These are phyloP conservation scores for Alternaria gaisen DNA, from an alignment of 2,329 filamentous ascomycete species.

Conservation along the genomic window DNA sequence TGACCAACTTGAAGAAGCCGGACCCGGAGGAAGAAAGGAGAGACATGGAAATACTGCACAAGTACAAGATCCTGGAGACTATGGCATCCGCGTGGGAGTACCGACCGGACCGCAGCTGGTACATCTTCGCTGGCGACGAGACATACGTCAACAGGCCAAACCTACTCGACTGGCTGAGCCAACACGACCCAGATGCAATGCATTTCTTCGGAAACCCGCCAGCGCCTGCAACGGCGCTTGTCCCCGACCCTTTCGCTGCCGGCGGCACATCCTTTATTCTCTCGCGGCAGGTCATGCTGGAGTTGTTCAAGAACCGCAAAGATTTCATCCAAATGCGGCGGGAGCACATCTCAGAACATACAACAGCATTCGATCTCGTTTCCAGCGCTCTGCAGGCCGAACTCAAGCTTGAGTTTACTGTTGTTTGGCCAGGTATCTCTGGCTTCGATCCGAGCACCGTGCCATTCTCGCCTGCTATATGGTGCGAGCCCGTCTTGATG, in stretches of 20 bases:
- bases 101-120: constrained; percentile 63
- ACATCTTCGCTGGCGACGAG: constrained; percentile 67
- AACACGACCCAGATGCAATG: constrained; percentile 59
- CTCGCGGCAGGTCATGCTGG: constrained; percentile 60
- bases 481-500: constrained; percentile 45
- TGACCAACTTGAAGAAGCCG: constrained; percentile 29
- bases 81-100: constrained; percentile 47
- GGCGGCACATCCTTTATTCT: constrained; percentile 64
- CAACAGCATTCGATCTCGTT: constrained; percentile 62
- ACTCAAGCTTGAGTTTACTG: constrained; percentile 56
- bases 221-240: constrained; percentile 8
- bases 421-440: constrained; percentile 56
- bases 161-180: constrained; percentile 61
- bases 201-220: constrained; percentile 61
- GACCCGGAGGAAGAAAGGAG: constrained; percentile 33
- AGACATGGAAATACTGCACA: constrained; percentile 39
- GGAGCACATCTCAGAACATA: constrained; percentile 56
- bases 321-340: constrained; percentile 56
- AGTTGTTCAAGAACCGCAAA: constrained; percentile 52
- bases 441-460: constrained; percentile 42
- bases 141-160: constrained; percentile 66
- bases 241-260: constrained; percentile 59
- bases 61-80: constrained; percentile 52
- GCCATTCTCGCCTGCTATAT: constrained; percentile 57
- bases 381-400: constrained; percentile 57